Percentiles rank a stretch among this genome's conserved stretches.
These are phyloP conservation scores for Pseudogymnoascus pannorum DNA, from an alignment of 2,329 filamentous ascomycete genomes.

Conservation along the genomic window DNA sequence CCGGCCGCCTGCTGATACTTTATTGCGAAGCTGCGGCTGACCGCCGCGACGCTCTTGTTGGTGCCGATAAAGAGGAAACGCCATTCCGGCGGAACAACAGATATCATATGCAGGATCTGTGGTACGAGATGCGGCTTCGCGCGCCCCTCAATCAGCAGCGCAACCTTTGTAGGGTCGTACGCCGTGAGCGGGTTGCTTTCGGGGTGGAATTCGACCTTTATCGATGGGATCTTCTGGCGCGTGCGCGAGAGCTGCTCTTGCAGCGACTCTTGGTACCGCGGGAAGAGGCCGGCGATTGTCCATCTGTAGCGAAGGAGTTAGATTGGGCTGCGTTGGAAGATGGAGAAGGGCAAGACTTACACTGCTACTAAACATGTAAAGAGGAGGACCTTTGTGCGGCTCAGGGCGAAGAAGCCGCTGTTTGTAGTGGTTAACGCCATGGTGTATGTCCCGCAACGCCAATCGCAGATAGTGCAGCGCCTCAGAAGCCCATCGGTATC, in stretches of 20 bases:
- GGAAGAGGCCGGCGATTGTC: constrained; percentile 8
- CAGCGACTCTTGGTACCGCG: constrained; percentile 1
- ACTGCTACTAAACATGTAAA: not conserved
- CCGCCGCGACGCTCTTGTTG: constrained; percentile 38
- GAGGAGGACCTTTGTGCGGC: not conserved
- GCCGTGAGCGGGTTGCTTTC: constrained; percentile 14
- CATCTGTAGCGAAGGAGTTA: not conserved
- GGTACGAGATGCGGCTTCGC: constrained; percentile 43
- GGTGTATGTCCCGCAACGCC: not conserved
- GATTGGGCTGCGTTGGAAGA: not conserved
- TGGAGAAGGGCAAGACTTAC: not conserved
- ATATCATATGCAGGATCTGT: constrained; percentile 48
- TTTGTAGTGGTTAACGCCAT: not conserved
- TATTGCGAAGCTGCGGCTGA: constrained; percentile 40
- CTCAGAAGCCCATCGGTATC: not conserved
- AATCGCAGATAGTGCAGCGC: not conserved
- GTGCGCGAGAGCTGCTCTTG: constrained; percentile 4
- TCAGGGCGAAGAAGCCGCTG: not conserved
- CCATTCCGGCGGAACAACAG: constrained; percentile 50
- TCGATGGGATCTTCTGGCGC: constrained; percentile 1
- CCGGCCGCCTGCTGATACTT: constrained; percentile 43
- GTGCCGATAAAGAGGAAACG: constrained; percentile 50
- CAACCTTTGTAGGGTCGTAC: constrained; percentile 44
- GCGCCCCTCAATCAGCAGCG: constrained; percentile 48
- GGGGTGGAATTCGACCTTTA: constrained; percentile 14